Percentiles rank a stretch among this genome's conserved stretches.
Evolutionary conservation across 2,329 filamentous ascomycete species (phyloP).

Genomic region (Phoma sp.): DNA sequence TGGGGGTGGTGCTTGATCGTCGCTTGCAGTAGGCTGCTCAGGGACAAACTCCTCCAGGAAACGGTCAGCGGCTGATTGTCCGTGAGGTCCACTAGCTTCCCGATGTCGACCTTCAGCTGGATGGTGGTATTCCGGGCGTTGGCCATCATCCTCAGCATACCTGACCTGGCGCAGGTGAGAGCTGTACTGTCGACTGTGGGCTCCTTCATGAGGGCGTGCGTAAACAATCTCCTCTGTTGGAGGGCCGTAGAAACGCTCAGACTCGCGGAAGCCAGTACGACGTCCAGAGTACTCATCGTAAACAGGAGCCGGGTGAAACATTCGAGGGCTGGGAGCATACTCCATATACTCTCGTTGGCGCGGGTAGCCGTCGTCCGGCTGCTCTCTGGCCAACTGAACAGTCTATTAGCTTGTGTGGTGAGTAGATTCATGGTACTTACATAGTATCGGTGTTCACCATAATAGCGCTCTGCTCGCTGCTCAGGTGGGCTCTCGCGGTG

Average conservation of each 20-base stretch:
- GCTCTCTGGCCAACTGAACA: conserved; percentile 36
- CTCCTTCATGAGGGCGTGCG: conserved; percentile 38
- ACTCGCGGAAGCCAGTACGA: conserved; percentile 42
- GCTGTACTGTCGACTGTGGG: conserved; percentile 35
- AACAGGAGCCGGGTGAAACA: conserved; percentile 34
- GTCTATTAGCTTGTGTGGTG: neutral
- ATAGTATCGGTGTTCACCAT: conserved; percentile 44
- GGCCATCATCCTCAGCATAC: conserved; percentile 37
- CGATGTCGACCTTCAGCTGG: conserved; percentile 29
- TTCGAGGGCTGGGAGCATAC: conserved; percentile 38
- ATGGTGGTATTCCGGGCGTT: conserved; percentile 32
- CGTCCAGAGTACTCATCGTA: conserved; percentile 43
- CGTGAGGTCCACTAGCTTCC: conserved; percentile 32
- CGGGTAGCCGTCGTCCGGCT: conserved; percentile 38
- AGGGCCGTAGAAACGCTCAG: conserved; percentile 39
- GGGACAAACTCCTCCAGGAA: conserved; percentile 46
- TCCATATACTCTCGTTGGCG: conserved; percentile 40
- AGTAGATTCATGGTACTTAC: conserved; percentile 35
- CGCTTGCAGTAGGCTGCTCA: conserved; percentile 24
- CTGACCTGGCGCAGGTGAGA: conserved; percentile 37
- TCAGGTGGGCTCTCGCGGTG: conserved; percentile 37
- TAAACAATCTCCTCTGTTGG: conserved; percentile 36
- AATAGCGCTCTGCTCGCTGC: conserved; percentile 38
- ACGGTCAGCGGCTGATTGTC: conserved; percentile 43
- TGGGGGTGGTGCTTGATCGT: conserved; percentile 21